Conservation (phyloP, 1,139 yeast genomes). For the Yamadazyma triangularis region DNA sequence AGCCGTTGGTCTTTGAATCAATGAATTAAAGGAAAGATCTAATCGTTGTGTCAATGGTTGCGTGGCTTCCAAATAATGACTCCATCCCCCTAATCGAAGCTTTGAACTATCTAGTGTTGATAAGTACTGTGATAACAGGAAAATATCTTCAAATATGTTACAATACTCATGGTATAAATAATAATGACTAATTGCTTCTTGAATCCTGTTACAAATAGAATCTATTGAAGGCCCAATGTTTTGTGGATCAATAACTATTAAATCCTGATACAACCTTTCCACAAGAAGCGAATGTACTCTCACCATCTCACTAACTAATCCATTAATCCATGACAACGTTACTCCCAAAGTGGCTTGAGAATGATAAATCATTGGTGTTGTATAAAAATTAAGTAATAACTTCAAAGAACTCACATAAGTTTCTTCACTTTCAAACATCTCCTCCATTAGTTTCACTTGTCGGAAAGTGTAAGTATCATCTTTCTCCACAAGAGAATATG, state of each 20-base stretch:
- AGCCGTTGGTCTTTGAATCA: constrained; percentile 51
- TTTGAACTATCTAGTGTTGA: constrained; percentile 13
- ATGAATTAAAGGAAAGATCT: constrained; percentile 47
- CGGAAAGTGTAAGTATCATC: neutral
- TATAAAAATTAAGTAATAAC: constrained; percentile 33
- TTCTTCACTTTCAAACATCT: constrained; percentile 44
- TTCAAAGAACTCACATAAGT: constrained; percentile 39
- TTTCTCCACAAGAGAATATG: constrained; percentile 20
- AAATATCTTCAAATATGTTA: constrained; percentile 34
- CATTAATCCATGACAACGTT: constrained; percentile 4
- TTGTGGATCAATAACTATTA: neutral
- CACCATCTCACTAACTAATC: constrained; percentile 5
- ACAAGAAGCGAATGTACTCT: constrained; percentile 3
- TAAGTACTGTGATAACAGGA: constrained; percentile 30
- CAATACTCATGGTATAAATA: constrained; percentile 40
- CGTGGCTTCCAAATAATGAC: constrained; percentile 38
- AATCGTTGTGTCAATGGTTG: constrained; percentile 27
- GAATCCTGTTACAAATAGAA: neutral
- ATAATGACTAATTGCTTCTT: neutral
- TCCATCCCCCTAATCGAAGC: constrained; percentile 24
- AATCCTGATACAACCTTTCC: neutral
- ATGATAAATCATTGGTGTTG: constrained; percentile 24
- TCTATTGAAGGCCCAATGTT: too few relatives aligned
- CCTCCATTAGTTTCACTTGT: constrained; percentile 32
- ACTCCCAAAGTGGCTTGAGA: constrained; percentile 7